Evolutionary conservation across 257 asterid species (phyloP).

Genomic region (Scutellaria barbata): DNA sequence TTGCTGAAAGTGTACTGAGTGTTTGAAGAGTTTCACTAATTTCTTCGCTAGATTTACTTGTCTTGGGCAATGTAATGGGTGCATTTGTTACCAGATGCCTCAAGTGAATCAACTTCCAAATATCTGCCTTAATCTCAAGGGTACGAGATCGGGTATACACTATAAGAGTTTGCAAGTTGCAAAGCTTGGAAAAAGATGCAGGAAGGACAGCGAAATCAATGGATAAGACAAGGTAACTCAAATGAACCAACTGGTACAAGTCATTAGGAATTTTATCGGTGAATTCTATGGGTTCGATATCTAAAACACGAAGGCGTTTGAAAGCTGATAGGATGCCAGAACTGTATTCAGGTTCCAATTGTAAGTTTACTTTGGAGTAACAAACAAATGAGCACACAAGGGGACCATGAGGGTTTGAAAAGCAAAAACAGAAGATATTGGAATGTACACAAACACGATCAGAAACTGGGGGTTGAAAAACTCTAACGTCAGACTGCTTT

Average conservation of each 20-base stretch:
- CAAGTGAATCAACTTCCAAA: slow-evolving; percentile 36
- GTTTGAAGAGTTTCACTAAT: slow-evolving; percentile 37
- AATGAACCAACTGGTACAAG: slow-evolving; percentile 29
- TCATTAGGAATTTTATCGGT: slow-evolving; percentile 31
- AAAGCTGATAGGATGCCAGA: slow-evolving; percentile 41
- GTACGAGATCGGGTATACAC: slow-evolving; percentile 18
- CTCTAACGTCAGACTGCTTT: slow-evolving; percentile 34
- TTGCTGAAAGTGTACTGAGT: slow-evolving; percentile 42
- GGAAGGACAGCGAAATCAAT: slow-evolving; percentile 33
- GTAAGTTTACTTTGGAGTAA: background rate
- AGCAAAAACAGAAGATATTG: background rate
- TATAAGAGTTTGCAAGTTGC: slow-evolving; percentile 42
- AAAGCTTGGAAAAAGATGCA: slow-evolving; percentile 20
- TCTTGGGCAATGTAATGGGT: background rate
- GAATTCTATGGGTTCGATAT: slow-evolving; percentile 38
- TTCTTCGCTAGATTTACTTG: background rate
- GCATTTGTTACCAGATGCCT: slow-evolving; percentile 43
- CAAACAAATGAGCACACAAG: slow-evolving; percentile 15
- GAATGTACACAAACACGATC: slow-evolving; percentile 27
- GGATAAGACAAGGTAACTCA: slow-evolving; percentile 42
- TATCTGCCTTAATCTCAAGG: slow-evolving; percentile 28
- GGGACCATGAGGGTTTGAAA: background rate
- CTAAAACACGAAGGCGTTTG: slow-evolving; percentile 52
- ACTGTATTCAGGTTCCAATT: background rate
- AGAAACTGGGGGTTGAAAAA: background rate